Evolutionary conservation across 176 grass and related monocot species (phyloP).

Genomic region (Hordeum vulgare): DNA sequence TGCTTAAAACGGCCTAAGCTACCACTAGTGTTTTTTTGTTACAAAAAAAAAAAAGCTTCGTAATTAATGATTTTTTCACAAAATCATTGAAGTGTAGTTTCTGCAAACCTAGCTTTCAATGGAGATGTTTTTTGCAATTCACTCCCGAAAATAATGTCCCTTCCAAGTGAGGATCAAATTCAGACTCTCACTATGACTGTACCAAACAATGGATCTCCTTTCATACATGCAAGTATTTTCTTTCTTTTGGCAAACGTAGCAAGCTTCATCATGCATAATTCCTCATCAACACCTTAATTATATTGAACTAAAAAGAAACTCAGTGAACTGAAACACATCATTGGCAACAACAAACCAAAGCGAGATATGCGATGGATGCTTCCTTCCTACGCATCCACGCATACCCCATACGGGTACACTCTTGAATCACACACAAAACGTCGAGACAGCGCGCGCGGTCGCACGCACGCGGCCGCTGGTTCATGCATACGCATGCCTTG

Average conservation of each 20-base stretch:
- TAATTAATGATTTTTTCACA: too few relatives aligned
- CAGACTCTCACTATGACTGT: too few relatives aligned
- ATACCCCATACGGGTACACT: neutral
- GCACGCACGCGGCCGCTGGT: conserved; percentile 1
- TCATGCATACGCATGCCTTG: neutral
- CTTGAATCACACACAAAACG: neutral
- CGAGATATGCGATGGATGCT: conserved; percentile 1
- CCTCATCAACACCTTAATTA: neutral
- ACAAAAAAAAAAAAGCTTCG: too few relatives aligned
- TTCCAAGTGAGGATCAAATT: too few relatives aligned
- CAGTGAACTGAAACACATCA: neutral
- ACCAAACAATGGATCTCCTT: neutral
- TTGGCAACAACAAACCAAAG: neutral
- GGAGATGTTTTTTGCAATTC: too few relatives aligned
- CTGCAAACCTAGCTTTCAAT: too few relatives aligned
- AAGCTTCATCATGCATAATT: neutral
- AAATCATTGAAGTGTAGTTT: too few relatives aligned
- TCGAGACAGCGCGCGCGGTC: neutral
- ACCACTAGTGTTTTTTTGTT: too few relatives aligned
- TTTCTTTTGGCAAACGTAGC: neutral
- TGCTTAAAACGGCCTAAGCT: too few relatives aligned
- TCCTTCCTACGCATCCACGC: conserved; percentile 14
- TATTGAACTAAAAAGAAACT: neutral
- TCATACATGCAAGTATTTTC: neutral
- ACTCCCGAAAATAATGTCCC: too few relatives aligned